Evolutionary conservation across 805 yeast species (phyloP), one percentile per base, ranked within the genome.

Genomic region (Barnettozyma vustinii): DNA sequence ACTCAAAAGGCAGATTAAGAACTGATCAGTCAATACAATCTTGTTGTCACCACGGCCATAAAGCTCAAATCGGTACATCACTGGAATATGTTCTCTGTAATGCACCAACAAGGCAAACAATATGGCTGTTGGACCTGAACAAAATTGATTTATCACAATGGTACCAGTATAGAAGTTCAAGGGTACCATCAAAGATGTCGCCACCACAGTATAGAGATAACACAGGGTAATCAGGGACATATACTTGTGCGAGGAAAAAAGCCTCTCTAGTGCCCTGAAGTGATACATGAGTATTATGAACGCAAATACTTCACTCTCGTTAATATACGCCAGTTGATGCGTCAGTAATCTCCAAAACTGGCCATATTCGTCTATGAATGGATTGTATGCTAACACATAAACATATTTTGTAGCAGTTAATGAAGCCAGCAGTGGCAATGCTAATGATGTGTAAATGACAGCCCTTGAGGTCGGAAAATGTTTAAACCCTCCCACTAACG

Each of bases 1-100:
- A 1, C 64, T 61, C 18, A 69, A 45, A 6, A 66, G 27, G 51
- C 64, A 67, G 12, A 70, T 45, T 36, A 69, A 60, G 40, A 62
- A 56, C 49, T 70, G 71, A 52, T 72, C 75, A 7, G 58, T 59
- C 9, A 63, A 36, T 2, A 46, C 49, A 3, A 63, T 21, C 44
- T 55, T 59, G 40, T 46, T 50, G 2, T 45, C 47, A 2, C 40
- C 47, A 4, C 53, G 40, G 0, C 57, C 57, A 48, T 49, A 58
- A 13, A 51, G 57, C 46, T 69, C 68, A 57, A 71, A 69, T 50
- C 60, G 60, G 59, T 72, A 72, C 36, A 67, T 66, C 3, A 66
- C 62, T 4, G 76, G 76, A n/a, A 72, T 65, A 48, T 64, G 54
- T 26, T 62, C 64, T 44, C 65, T 61, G 50, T 69, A 71, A 33